Conservation (phyloP, 345 rosid species). For the Pugionium cornutum region DNA sequence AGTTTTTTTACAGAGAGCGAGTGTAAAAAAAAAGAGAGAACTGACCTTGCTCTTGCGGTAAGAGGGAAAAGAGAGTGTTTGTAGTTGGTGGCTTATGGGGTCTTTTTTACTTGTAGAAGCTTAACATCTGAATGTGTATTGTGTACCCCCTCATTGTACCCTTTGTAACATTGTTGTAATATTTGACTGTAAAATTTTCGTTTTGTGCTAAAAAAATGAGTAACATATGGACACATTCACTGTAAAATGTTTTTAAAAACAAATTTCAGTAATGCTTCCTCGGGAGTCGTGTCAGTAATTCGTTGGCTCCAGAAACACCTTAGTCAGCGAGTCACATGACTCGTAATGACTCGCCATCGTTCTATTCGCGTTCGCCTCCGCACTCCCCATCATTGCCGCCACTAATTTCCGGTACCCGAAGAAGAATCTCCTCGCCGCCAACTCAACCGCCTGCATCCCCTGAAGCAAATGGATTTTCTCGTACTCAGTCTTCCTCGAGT, state of each 20-base stretch:
- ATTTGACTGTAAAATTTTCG: not conserved
- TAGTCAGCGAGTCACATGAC: slow-evolving; percentile 62
- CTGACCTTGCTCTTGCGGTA: not conserved
- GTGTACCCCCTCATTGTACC: slow-evolving; percentile 23
- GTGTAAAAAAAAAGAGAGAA: not conserved
- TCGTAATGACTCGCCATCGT: slow-evolving; percentile 47
- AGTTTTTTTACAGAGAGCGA: not conserved
- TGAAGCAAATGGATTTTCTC: slow-evolving; percentile 71
- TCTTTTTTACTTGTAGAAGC: slow-evolving; percentile 1
- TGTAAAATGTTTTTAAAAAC: slow-evolving; percentile 24
- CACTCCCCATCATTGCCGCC: slow-evolving; percentile 81
- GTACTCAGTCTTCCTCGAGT: slow-evolving; percentile 53
- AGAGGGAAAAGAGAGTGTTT: slow-evolving; percentile 5
- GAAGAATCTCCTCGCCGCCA: slow-evolving; percentile 72
- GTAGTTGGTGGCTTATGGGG: not conserved
- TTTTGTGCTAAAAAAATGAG: slow-evolving; percentile 13
- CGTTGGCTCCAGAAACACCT: slow-evolving; percentile 73
- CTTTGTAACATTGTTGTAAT: slow-evolving; percentile 27
- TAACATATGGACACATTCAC: slow-evolving; percentile 14
- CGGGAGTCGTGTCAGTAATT: slow-evolving; percentile 47
- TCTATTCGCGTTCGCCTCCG: slow-evolving; percentile 53
- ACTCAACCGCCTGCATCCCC: slow-evolving; percentile 75
- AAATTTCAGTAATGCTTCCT: not conserved
- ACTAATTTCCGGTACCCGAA: slow-evolving; percentile 69
- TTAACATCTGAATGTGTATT: not conserved